Base-by-base conservation (phyloP, 1,284 basidiomycete genomes). In the Vanrija humicola region DNA sequence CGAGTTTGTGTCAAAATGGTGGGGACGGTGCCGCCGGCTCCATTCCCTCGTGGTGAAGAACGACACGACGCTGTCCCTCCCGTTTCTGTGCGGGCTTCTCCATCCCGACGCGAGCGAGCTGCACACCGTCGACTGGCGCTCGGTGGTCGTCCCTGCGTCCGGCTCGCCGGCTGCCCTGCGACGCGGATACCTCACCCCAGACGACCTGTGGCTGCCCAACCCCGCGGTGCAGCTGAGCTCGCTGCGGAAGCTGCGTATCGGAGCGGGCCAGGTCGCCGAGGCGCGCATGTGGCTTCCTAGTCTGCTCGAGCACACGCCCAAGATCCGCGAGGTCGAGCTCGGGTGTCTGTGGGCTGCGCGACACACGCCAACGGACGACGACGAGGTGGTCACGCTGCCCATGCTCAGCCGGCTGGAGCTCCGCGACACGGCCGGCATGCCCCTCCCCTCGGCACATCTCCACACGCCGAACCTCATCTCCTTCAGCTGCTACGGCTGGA, bases 391-490 rank as follows among this genome's bases (percentile, higher is more conserved):
- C 18, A 25, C 45, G 3, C 43, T 56, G 0, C 25, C 21, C 10
- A 14, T 48, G 16, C 45, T 56, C 16, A 43, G 14, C 10, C 38
- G 29, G 15, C 50, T 56, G 7, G 50, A 51, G 7, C 21, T 56
- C 5, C 10, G 19, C 15, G 42, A 43, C 15, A 14, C 16, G 14
- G 21, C 12, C 16, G 19, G 38, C 19, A 19, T 19, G 25, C 23
- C 19, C 43, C 34, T n/a, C 14, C 26, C 16, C 19, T 55, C 34
- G 43, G 40, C 28, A 12, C 12, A 38, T 12, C 28, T 63, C 15
- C 40, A 38, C n/a, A 50, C 46, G 1, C 61, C 64, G 0, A 52
- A 56, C 38, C 54, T 70, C 9, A 15, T 42, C 10, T 47, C 52
- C 28, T 53, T 64, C 26, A 52, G 54, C 45, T 40, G 57, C 29